phyloP scores from a whole-genome alignment of 495 filamentous ascomycete species.

The Neurospora sp. region DNA sequence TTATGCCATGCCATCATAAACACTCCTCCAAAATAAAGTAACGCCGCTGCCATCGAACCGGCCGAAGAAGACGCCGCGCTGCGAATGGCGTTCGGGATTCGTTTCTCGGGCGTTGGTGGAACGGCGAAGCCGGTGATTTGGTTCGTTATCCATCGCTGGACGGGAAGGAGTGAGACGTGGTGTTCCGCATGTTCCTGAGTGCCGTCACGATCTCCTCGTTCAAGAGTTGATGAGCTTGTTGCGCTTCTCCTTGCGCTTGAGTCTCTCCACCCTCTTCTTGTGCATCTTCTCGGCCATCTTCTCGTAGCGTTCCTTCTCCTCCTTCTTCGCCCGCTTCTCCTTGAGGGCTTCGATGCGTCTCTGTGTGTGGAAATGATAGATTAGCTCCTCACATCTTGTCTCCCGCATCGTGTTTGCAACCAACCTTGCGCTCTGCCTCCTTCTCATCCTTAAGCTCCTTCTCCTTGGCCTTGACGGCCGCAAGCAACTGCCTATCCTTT shows the following conservation, averaged over 20 bases:
- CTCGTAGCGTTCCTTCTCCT: constrained; percentile 86
- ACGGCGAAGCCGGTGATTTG: background rate
- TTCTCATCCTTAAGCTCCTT: constrained; percentile 95
- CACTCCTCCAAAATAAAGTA: background rate
- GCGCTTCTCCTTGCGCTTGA: constrained; percentile 92
- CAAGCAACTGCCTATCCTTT: constrained; percentile 50
- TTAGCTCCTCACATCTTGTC: background rate
- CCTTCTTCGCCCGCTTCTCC: constrained; percentile 74
- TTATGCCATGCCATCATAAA: background rate
- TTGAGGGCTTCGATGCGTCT: constrained; percentile 66
- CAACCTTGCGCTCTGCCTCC: constrained; percentile 73
- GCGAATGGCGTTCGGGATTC: background rate
- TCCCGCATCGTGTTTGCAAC: constrained; percentile 1
- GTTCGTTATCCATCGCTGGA: background rate
- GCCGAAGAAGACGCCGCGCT: background rate
- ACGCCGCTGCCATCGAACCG: background rate
- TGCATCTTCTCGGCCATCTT: constrained; percentile 98
- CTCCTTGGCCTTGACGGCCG: constrained; percentile 76
- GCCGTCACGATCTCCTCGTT: constrained; percentile 17
- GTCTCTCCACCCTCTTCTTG: constrained; percentile 78
- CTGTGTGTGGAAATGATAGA: constrained; percentile 29
- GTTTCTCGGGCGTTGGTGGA: background rate
- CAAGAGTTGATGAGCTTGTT: constrained; percentile 92
- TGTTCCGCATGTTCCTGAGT: background rate
- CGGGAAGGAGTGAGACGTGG: background rate